Base-by-base conservation (phyloP, 768 basidiomycete species). In the Filobasidium floriforme region DNA sequence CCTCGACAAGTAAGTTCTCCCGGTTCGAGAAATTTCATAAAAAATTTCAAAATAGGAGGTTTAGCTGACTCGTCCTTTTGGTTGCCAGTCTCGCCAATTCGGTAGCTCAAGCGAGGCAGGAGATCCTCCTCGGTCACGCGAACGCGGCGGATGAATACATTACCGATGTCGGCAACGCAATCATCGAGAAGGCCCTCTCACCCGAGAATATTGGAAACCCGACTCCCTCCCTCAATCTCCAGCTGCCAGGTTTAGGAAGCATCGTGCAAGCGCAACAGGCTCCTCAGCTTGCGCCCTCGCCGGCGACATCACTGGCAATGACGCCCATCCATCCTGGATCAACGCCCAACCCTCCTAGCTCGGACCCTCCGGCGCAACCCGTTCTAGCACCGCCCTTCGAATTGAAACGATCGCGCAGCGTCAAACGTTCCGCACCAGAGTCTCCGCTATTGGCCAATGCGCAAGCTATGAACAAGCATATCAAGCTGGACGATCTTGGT, bases 131-230 rank as follows among this genome's bases (percentile, higher is more conserved):
- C 22, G 76, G 76, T 12, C 65, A 75, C 41, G 72, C 73, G 19
- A 66, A 68, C 26, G 71, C 73, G 28, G 73, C 73, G 1, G 74
- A 75, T n/a, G 68, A 73, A n/a, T 74, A 71, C 60, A 64, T 78
- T 1, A 75, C 72, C 41, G 68, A 76, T 12, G 62, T 78, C 62
- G 73, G 72, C 24, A 72, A 72, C 61, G 74, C 75, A 19, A 73
- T 78, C 29, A 69, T 75, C 24, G 70, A 69, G 26, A 59, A 66
- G 22, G 51, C 60, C 49, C 60, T 61, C 54, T 59, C 51, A 15
- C 67, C 59, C 10, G 41, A 41, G 55, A 57, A 57, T 15, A 57
- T 57, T 32, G 54, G 24, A 15, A 57, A 57, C 29, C 54, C 54
- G 12, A 65, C 64, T 44, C 64, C 64, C 1, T 65, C 64, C 12